phyloP scores from a whole-genome alignment of 257 asterid genomes.

The Penstemon eatonii region DNA sequence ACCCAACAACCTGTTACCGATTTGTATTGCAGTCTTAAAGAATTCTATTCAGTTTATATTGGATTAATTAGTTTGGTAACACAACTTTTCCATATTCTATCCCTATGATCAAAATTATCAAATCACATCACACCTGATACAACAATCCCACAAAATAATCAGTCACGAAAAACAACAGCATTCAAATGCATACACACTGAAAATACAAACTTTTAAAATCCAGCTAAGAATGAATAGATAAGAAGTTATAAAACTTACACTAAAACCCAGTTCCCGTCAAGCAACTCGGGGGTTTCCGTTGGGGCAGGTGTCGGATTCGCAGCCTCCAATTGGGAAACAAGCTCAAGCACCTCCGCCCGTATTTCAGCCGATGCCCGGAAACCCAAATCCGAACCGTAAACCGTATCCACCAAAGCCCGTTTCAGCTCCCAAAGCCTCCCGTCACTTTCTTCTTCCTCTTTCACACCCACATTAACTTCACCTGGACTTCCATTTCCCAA shows the following conservation, averaged over 20 bases:
- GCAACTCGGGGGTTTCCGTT: conserved; percentile 64
- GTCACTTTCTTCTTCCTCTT: conserved; percentile 28
- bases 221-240: background rate
- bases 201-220: background rate
- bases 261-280: conserved; percentile 89
- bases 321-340: conserved; percentile 84
- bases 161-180: background rate
- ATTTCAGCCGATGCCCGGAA: conserved; percentile 72
- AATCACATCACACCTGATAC: too few relatives aligned
- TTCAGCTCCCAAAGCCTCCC: conserved; percentile 64
- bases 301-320: conserved; percentile 85
- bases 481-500: conserved; percentile 51
- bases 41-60: background rate
- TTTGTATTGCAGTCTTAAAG: background rate
- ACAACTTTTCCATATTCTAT: background rate
- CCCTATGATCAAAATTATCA: background rate
- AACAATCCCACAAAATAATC: background rate
- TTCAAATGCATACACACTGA: background rate
- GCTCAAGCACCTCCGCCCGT: conserved; percentile 85
- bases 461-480: conserved; percentile 22
- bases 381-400: conserved; percentile 77
- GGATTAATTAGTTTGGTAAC: too few relatives aligned
- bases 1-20: too few relatives aligned
- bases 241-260: conserved; percentile 48
- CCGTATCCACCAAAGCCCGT: conserved; percentile 72